Base-by-base conservation (phyloP, 371 early-diverging fungal genomes). In the Umbelopsis sp. region DNA sequence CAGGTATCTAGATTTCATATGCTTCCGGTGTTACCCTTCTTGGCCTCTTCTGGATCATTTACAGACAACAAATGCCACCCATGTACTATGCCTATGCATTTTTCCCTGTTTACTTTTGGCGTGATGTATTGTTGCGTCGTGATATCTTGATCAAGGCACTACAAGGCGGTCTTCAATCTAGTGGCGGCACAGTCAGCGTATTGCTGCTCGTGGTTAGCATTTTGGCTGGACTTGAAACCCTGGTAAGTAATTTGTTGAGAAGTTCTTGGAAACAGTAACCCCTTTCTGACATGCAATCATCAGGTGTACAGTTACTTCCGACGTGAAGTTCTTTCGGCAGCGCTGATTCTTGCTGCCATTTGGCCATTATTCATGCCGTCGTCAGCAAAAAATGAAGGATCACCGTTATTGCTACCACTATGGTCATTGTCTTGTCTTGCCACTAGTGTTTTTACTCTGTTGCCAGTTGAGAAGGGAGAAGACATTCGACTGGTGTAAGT, bases 81-180 rank as follows among this genome's bases (percentile, higher is more conserved):
- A 86, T 91, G 74, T 97, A 97, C 78, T 95, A 97, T 76, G 86
- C 87, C 0, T 97, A 97, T 66, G 81, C 86, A 1, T 80, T 87
- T 10, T 96, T 97, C 80, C 94, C 96, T 0, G 80, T 94, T 0
- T 94, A 78, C 70, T 95, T 97, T 69, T 97, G 96, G 96, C 82
- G 85, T 44, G 86, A 91, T 45, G 79, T 89, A 3, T n/a, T 91
- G 8, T 75, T 80, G 66, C 79, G 86, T 11, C 75, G 79, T 7
- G 70, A 76, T 20, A 76, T 75, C 29, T 70, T 88, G 12, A 16
- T 71, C 24, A 65, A 73, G 0, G 62, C 77, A 22, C 41, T 38
- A 16, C 46, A 67, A 20, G 12, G 10, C 20, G 53, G 66, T 9
- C 22, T 50, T 29, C 20, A 14, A 16, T 50, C 52, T n/a, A 38